Conservation (phyloP, 495 filamentous ascomycete species). For the Aspergillus funiculosus region DNA sequence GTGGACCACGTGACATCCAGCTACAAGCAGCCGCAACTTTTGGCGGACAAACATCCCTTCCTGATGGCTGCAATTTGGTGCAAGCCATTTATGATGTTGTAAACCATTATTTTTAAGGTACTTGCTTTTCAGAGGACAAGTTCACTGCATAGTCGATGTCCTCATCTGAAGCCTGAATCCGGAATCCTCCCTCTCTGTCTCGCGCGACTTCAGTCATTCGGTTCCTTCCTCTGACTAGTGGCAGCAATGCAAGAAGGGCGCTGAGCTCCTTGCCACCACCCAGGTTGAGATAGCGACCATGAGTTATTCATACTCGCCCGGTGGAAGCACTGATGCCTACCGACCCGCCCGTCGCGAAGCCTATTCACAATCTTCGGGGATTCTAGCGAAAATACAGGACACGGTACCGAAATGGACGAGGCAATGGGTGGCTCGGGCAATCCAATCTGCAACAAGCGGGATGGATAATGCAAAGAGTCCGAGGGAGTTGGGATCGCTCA, state of each 20-base stretch:
- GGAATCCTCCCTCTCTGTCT: background rate
- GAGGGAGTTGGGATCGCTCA: conserved; percentile 14
- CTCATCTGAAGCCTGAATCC: no score
- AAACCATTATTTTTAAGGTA: background rate
- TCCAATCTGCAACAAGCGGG: conserved; percentile 4
- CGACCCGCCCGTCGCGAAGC: conserved; percentile 24
- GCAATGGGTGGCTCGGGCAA: conserved; percentile 20
- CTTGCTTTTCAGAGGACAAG: no score
- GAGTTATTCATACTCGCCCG: conserved; percentile 38
- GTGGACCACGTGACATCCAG: no score
- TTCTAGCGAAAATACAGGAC: conserved; percentile 14
- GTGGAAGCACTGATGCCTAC: conserved; percentile 26
- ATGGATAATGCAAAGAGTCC: conserved; percentile 9
- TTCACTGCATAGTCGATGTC: no score
- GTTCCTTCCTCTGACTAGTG: conserved; percentile 1
- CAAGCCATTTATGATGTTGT: background rate
- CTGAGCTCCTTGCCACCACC: conserved; percentile 10
- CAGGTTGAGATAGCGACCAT: conserved; percentile 23
- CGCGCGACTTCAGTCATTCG: background rate
- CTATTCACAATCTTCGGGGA: conserved; percentile 9
- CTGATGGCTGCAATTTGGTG: no score
- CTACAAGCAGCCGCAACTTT: no score
- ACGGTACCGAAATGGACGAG: conserved; percentile 17
- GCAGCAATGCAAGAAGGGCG: conserved; percentile 19
- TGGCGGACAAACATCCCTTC: no score